These are phyloP conservation scores for Akebia trifoliata DNA, from an alignment of 164 flowering plant species.

Conservation along the genomic window DNA sequence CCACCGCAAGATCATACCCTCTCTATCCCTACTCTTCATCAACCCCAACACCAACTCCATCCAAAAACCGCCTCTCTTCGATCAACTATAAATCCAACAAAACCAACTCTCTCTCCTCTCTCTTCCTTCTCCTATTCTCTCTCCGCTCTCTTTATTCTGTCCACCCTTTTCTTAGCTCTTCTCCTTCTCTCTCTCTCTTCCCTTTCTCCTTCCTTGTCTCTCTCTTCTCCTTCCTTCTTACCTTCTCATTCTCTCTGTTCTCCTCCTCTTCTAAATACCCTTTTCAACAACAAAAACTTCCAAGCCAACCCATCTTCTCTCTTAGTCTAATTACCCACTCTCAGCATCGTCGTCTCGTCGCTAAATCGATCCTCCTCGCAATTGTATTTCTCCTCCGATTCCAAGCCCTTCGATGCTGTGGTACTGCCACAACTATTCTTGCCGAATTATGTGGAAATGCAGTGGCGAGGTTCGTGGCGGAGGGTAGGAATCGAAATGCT, in stretches of 20 bases:
- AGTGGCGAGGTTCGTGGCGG: constrained; percentile 47
- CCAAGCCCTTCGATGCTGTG: constrained; percentile 77
- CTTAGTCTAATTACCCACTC: constrained; percentile 31
- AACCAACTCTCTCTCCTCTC: constrained; percentile 32
- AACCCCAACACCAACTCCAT: constrained; percentile 71
- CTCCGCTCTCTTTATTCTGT: constrained; percentile 75
- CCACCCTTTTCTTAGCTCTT: constrained; percentile 48
- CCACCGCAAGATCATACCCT: constrained; percentile 33
- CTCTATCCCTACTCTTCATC: constrained; percentile 25
- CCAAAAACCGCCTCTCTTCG: constrained; percentile 48
- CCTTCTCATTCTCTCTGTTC: constrained; percentile 27
- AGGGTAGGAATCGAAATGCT: constrained; percentile 15
- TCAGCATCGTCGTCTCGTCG: constrained; percentile 38
- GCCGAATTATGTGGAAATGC: constrained; percentile 77
- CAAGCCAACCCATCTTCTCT: constrained; percentile 32
- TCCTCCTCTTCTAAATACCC: constrained; percentile 21
- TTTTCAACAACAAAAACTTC: constrained; percentile 10
- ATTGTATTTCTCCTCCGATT: constrained; percentile 73
- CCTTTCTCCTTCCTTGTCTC: constrained; percentile 44
- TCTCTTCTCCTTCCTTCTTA: constrained; percentile 27
- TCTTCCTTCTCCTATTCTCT: constrained; percentile 66
- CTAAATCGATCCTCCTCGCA: constrained; percentile 58
- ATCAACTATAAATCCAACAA: constrained; percentile 12
- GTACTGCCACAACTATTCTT: constrained; percentile 74
- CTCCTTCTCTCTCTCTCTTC: constrained; percentile 39